Evolutionary conservation across 2,329 filamentous ascomycete species (phyloP).

Genomic region (Calonectria crousiana): DNA sequence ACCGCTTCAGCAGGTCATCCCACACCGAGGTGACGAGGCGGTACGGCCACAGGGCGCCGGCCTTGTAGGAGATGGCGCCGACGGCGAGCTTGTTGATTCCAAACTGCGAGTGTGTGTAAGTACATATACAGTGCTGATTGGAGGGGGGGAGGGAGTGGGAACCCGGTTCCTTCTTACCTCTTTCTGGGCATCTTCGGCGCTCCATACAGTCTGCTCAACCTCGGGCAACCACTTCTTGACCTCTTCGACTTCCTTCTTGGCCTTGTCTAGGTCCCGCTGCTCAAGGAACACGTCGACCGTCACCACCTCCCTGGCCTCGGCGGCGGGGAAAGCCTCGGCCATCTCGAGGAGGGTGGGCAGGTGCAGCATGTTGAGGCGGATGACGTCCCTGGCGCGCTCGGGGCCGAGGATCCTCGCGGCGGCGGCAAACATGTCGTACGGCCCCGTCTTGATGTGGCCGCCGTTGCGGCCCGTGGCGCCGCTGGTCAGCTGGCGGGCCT

Average conservation of each 20-base stretch:
- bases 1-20: conserved; percentile 53
- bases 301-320: conserved; percentile 59
- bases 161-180: conserved; percentile 38
- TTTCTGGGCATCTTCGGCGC: conserved; percentile 48
- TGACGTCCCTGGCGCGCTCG: conserved; percentile 54
- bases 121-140: not conserved
- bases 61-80: conserved; percentile 58
- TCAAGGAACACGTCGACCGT: conserved; percentile 61
- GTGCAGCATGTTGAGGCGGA: conserved; percentile 59
- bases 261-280: conserved; percentile 49
- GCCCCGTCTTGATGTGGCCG: conserved; percentile 61
- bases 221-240: conserved; percentile 55
- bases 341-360: conserved; percentile 54
- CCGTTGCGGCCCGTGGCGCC: conserved; percentile 68
- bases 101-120: conserved; percentile 44
- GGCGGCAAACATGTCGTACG: conserved; percentile 56
- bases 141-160: too few relatives aligned
- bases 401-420: conserved; percentile 48
- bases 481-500: conserved; percentile 62
- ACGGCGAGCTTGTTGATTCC: conserved; percentile 49
- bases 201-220: conserved; percentile 50
- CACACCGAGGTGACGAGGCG: conserved; percentile 61
- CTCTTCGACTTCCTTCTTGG: conserved; percentile 48
- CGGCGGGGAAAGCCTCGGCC: conserved; percentile 49
- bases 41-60: conserved; percentile 65